phyloP scores from a whole-genome alignment of 2,329 filamentous ascomycete genomes.

The Helicocarpus griseus region DNA sequence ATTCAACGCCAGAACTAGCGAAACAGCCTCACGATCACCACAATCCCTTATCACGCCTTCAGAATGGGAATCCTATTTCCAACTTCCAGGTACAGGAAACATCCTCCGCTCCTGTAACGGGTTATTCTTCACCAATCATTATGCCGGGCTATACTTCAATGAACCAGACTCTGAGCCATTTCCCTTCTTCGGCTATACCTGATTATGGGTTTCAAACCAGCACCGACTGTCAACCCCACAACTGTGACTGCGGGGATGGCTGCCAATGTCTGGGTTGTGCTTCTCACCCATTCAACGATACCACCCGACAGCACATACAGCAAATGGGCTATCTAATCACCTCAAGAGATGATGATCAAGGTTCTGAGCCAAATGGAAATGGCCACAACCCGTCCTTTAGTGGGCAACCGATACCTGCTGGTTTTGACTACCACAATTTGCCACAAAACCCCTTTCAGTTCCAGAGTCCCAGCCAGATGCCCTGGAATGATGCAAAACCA shows the following conservation, averaged over 20 bases:
- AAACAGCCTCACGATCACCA: neutral
- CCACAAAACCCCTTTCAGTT: constrained; percentile 3
- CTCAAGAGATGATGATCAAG: constrained; percentile 21
- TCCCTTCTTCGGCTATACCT: neutral
- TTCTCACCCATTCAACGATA: constrained; percentile 38
- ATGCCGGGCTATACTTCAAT: neutral
- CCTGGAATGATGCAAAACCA: neutral
- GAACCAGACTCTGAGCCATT: neutral
- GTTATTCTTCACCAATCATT: constrained; percentile 2
- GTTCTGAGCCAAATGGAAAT: constrained; percentile 13
- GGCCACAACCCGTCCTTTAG: constrained; percentile 16
- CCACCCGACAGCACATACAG: constrained; percentile 36
- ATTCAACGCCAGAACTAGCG: neutral
- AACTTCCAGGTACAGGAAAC: neutral
- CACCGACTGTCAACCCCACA: neutral
- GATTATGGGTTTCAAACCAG: neutral
- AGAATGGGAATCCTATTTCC: neutral
- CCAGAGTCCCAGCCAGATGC: neutral
- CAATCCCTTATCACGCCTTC: neutral
- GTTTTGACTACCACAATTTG: constrained; percentile 15
- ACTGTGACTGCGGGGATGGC: constrained; percentile 34
- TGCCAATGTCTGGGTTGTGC: constrained; percentile 39
- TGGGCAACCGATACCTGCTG: constrained; percentile 10
- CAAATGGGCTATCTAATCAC: constrained; percentile 37
- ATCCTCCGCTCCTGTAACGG: neutral